Evolutionary conservation across 257 asterid species (phyloP).

Genomic region (Forsythia viridissima): DNA sequence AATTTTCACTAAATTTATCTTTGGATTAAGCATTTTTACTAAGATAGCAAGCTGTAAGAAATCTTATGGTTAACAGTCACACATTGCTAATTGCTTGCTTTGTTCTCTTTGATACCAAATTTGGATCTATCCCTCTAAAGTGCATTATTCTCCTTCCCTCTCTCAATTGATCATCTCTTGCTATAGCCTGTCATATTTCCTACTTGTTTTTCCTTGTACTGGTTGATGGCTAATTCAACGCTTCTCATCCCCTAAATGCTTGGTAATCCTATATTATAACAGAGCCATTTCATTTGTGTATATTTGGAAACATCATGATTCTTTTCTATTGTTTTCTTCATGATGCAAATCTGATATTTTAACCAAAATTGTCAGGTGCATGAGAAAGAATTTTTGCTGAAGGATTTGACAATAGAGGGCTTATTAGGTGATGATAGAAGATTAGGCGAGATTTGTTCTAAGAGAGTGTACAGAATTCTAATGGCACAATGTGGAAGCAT

Average conservation of each 20-base stretch:
- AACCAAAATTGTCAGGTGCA: conserved; percentile 58
- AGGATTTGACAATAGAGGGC: conserved; percentile 73
- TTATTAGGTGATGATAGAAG: conserved; percentile 74
- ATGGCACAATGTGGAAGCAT: conserved; percentile 85
- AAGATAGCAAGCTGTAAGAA: conserved; percentile 11
- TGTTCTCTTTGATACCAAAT: not conserved
- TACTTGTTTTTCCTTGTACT: not conserved
- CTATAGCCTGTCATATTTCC: not conserved
- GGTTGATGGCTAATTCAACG: conserved; percentile 4
- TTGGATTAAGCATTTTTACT: not conserved
- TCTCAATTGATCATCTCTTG: not conserved
- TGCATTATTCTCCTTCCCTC: not conserved
- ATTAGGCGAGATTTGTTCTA: conserved; percentile 87
- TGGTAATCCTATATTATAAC: no score
- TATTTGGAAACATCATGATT: not conserved
- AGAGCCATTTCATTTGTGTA: not conserved
- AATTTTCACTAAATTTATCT: not conserved
- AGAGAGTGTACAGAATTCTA: conserved; percentile 84
- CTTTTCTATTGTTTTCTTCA: conserved; percentile 2
- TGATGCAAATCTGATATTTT: not conserved
- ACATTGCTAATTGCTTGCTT: not conserved
- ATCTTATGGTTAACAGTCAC: not conserved
- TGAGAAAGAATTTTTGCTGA: conserved; percentile 85
- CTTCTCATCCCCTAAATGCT: not conserved
- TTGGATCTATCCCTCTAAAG: not conserved